Conservation (phyloP, 352 stramenopile genomes). For the Discostella stelligera region DNA sequence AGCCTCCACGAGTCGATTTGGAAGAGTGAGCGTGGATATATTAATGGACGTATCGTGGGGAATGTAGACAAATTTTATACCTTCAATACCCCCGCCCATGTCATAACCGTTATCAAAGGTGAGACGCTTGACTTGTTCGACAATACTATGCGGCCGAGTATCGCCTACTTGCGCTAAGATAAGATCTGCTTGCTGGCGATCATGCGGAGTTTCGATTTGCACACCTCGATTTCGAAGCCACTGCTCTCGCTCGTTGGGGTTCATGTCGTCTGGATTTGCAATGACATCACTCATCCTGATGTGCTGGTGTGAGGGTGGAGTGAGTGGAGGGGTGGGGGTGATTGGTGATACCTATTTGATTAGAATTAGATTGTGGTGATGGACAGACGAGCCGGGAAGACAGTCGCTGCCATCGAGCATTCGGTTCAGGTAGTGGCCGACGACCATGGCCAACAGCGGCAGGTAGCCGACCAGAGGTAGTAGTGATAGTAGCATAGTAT, state of each 20-base stretch:
- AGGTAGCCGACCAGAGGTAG: too few species aligned
- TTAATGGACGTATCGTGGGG: conserved; percentile 63
- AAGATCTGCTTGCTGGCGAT: conserved; percentile 22
- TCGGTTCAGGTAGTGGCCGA: too few species aligned
- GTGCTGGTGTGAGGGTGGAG: too few species aligned
- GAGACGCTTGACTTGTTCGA: conserved; percentile 21
- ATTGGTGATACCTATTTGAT: too few species aligned
- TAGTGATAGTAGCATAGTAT: too few species aligned
- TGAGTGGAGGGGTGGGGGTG: too few species aligned
- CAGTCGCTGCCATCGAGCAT: too few species aligned
- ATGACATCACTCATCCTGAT: background rate
- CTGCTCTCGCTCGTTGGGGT: conserved; percentile 54
- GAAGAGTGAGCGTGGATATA: conserved; percentile 40
- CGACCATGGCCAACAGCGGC: too few species aligned
- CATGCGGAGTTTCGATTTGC: conserved; percentile 47
- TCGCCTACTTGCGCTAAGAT: conserved; percentile 16
- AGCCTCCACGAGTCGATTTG: conserved; percentile 8
- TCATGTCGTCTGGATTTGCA: conserved; percentile 50
- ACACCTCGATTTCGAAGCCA: conserved; percentile 65
- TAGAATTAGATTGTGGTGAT: too few species aligned
- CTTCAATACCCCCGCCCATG: background rate
- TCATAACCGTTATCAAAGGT: background rate
- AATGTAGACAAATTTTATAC: conserved; percentile 63
- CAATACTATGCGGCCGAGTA: conserved; percentile 10
- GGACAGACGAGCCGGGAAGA: too few species aligned